phyloP scores from a whole-genome alignment of 2,329 filamentous ascomycete genomes.

The Byssoonygena ceratinophila region DNA sequence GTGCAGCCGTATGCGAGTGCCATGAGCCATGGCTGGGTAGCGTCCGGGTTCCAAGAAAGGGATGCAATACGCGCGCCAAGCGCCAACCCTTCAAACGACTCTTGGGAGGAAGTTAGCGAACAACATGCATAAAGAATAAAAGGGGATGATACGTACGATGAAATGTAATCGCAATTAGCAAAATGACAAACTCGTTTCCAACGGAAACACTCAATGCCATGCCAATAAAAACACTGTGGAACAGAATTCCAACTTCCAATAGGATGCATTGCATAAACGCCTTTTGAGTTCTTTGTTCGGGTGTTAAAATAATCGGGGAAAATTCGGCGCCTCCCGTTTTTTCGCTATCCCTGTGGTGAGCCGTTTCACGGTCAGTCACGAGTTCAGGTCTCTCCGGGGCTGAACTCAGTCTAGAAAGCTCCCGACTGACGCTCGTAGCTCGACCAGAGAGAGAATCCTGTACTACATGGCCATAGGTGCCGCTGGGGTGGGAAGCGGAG shows the following conservation, averaged over 20 bases:
- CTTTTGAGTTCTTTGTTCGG: slow-evolving; percentile 44
- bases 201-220: slow-evolving; percentile 30
- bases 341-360: not conserved
- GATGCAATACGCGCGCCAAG: slow-evolving; percentile 28
- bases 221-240: slow-evolving; percentile 53
- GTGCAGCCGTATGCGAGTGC: slow-evolving; percentile 60
- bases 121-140: not conserved
- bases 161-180: slow-evolving; percentile 30
- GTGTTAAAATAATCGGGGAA: slow-evolving; percentile 16
- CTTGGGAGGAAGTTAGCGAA: slow-evolving; percentile 17
- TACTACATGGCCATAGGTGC: slow-evolving; percentile 13
- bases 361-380: slow-evolving; percentile 7
- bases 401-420: slow-evolving; percentile 23
- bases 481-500: slow-evolving; percentile 18
- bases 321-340: not conserved
- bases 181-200: slow-evolving; percentile 27
- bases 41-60: slow-evolving; percentile 24
- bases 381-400: slow-evolving; percentile 20
- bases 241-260: slow-evolving; percentile 66
- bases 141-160: slow-evolving; percentile 24
- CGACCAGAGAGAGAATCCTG: slow-evolving; percentile 23
- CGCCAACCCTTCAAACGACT: slow-evolving; percentile 30
- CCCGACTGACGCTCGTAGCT: slow-evolving; percentile 19
- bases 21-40: slow-evolving; percentile 54
- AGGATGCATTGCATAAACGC: slow-evolving; percentile 63